Evolutionary conservation across 192 early-diverging fungal genomes (phyloP).

Genomic region (Coemansia erecta): DNA sequence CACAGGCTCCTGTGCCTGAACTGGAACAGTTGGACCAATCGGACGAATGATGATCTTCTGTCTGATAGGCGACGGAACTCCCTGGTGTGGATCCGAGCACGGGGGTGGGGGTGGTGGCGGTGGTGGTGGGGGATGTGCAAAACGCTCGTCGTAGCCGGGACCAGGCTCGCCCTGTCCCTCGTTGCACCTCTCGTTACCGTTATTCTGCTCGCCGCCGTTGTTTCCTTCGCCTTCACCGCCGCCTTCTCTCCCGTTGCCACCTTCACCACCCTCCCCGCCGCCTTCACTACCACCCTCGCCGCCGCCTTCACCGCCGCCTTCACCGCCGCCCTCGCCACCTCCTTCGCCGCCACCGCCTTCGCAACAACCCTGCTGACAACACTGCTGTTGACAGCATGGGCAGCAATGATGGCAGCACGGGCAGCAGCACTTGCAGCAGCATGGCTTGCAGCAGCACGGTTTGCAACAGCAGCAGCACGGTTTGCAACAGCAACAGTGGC

Average conservation of each 20-base stretch:
- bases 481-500: slow-evolving; percentile 47
- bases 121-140: slow-evolving; percentile 9
- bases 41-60: slow-evolving; percentile 6
- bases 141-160: slow-evolving; percentile 6
- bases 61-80: background rate
- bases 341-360: slow-evolving; percentile 9
- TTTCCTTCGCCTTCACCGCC: slow-evolving; percentile 14
- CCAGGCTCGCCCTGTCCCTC: slow-evolving; percentile 7
- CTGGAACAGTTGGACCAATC: background rate
- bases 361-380: slow-evolving; percentile 14
- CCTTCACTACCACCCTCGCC: slow-evolving; percentile 13
- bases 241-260: slow-evolving; percentile 11
- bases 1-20: background rate
- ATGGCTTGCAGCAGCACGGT: slow-evolving; percentile 41
- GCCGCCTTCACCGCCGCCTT: slow-evolving; percentile 8
- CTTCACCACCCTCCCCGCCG: slow-evolving; percentile 11
- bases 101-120: slow-evolving; percentile 6
- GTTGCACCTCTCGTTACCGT: slow-evolving; percentile 3
- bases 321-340: slow-evolving; percentile 10
- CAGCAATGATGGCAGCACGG: slow-evolving; percentile 22
- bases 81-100: background rate
- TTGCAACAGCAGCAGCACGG: slow-evolving; percentile 50
- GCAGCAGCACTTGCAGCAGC: slow-evolving; percentile 26
- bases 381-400: slow-evolving; percentile 16
- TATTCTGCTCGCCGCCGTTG: slow-evolving; percentile 6